Evolutionary conservation across 2,329 filamentous ascomycete species (phyloP).

Genomic region (Fusarium virguliforme): DNA sequence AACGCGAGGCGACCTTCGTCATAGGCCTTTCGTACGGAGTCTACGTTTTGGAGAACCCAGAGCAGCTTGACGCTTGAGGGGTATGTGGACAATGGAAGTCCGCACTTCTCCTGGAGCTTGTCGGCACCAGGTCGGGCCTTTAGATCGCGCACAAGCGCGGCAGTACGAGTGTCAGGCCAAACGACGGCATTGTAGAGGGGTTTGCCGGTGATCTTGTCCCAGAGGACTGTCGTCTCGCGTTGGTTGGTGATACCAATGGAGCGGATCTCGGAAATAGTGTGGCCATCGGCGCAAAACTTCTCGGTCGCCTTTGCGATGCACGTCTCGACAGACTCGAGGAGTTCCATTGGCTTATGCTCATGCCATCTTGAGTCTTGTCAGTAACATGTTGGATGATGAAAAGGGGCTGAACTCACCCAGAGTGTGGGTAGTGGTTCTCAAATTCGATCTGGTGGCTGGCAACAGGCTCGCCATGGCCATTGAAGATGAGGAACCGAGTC

Average conservation of each 20-base stretch:
- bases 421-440: constrained; percentile 85
- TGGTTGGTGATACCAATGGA: constrained; percentile 91
- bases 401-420: constrained; percentile 75
- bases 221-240: constrained; percentile 88
- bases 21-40: constrained; percentile 80
- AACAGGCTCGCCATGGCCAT: constrained; percentile 82
- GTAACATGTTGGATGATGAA: neutral
- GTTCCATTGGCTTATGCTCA: constrained; percentile 86
- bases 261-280: constrained; percentile 78
- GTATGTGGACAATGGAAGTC: constrained; percentile 89
- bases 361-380: constrained; percentile 77
- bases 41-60: constrained; percentile 83
- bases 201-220: constrained; percentile 86
- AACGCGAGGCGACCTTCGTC: constrained; percentile 84
- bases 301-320: constrained; percentile 85
- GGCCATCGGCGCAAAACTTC: constrained; percentile 79
- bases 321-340: constrained; percentile 81
- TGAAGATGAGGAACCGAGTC: constrained; percentile 91
- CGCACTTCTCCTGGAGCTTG: constrained; percentile 79
- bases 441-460: constrained; percentile 91
- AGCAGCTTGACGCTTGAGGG: constrained; percentile 88
- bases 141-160: constrained; percentile 80
- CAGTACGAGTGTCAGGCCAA: constrained; percentile 90
- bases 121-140: constrained; percentile 79
- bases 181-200: constrained; percentile 88